Base-by-base conservation (phyloP, 2,329 filamentous ascomycete species). In the Incumbomyces delicatus region DNA sequence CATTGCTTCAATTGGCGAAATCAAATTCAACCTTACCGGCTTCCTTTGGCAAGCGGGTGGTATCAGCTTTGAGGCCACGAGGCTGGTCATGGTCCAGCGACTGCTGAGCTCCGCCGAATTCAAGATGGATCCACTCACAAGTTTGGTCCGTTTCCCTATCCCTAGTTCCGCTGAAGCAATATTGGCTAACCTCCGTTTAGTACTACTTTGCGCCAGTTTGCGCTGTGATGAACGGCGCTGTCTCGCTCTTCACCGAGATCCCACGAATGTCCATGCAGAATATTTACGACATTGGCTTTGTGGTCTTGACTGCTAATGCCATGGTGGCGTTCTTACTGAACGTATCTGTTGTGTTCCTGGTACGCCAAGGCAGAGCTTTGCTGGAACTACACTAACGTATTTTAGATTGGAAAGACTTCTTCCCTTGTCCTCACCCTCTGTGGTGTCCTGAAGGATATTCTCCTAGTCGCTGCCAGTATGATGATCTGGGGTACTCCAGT, bases 1-100 rank as follows among this genome's bases (percentile, higher is more conserved):
- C 56, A 87, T 98, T 61, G 92, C 92, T 41, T 95, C 90, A 1
- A 78, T 94, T 53, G 92, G 92, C 60, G 92, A 98, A 73, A 94
- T 98, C 67, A 82, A 89, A 64, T 98, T 98, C 63, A 84, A 69
- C 58, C 56, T 70, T 34, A 50, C 36, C 1, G 50, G 44, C 32
- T 80, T 85, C 64, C 51, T 81, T 30, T 83, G 76, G 67, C 87
- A 92, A 68, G 63, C 83, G 45, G 82, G 75, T 50, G 87, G 85
- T 53, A 85, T 89, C 55, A 63, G 83, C 42, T 90, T 89, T 60
- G 87, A 94, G 69, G 85, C 87, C 37, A 75, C 85, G 51, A 81
- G 87, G 50, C 71, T 92, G 53, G 82, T 88, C 67, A 87, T 94
- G 84, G 85, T 92, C 48, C 83, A 94, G 68, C 80, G 83, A 50